These are phyloP conservation scores for Hymenochaete sp. DNA, from an alignment of 1,284 basidiomycete species.

Conservation along the genomic window DNA sequence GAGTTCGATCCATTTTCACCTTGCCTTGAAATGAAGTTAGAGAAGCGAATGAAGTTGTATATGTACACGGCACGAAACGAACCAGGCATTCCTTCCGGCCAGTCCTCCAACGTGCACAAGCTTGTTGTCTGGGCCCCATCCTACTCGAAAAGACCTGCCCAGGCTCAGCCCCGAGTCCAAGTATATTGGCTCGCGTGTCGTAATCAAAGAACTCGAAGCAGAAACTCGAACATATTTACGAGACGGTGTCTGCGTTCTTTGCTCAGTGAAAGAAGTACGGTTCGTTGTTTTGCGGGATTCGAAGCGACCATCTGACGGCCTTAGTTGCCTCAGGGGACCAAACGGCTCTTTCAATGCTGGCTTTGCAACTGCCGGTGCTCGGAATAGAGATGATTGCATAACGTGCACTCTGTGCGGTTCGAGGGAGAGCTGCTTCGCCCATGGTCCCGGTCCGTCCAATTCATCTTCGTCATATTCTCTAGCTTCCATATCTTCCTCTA, in stretches of 20 bases:
- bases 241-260: slow-evolving; percentile 52
- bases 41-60: not conserved
- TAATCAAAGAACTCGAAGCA: slow-evolving; percentile 51
- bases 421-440: slow-evolving; percentile 62
- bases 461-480: slow-evolving; percentile 25
- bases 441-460: slow-evolving; percentile 34
- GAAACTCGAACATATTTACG: slow-evolving; percentile 66
- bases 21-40: slow-evolving; percentile 16
- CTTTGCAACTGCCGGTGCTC: slow-evolving; percentile 60
- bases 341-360: slow-evolving; percentile 39
- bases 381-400: slow-evolving; percentile 86
- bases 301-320: slow-evolving; percentile 63
- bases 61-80: slow-evolving; percentile 23
- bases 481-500: slow-evolving; percentile 24
- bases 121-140: slow-evolving; percentile 80
- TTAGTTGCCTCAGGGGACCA: slow-evolving; percentile 51
- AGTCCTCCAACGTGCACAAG: slow-evolving; percentile 72
- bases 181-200: slow-evolving; percentile 55
- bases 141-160: slow-evolving; percentile 83
- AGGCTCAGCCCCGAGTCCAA: slow-evolving; percentile 80
- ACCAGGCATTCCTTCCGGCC: slow-evolving; percentile 49
- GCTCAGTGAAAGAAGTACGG: slow-evolving; percentile 29
- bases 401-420: slow-evolving; percentile 81
- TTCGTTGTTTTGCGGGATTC: slow-evolving; percentile 33
- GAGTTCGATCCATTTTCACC: slow-evolving; percentile 50